Evolutionary conservation across 495 filamentous ascomycete species (phyloP).

Genomic region (Penicillium tannophilum): DNA sequence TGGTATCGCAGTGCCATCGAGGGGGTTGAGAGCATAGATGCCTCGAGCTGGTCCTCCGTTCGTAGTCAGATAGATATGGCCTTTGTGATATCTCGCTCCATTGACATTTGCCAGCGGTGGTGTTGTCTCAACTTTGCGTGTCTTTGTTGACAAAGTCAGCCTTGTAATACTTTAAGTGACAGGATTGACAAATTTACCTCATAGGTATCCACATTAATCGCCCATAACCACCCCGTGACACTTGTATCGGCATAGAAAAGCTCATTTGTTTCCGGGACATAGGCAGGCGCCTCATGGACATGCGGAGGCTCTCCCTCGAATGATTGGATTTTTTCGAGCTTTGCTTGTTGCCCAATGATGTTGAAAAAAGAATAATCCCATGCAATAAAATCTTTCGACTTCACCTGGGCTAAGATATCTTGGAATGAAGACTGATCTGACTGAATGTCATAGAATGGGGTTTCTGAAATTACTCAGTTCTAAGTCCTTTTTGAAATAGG

Average conservation of each 20-base stretch:
- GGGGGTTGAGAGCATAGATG: conserved; percentile 12
- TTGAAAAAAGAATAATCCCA: conserved; percentile 17
- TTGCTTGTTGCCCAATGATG: conserved; percentile 13
- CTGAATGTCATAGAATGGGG: conserved; percentile 17
- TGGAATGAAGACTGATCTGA: conserved; percentile 8
- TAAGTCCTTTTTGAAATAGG: not conserved
- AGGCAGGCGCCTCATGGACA: conserved; percentile 20
- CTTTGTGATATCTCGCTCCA: conserved; percentile 17
- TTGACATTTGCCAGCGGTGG: conserved; percentile 17
- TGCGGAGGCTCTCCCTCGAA: conserved; percentile 13
- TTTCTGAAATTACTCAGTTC: conserved; percentile 7
- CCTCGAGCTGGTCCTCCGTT: conserved; percentile 17
- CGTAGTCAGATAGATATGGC: conserved; percentile 10
- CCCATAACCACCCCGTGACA: conserved; percentile 17
- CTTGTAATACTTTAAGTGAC: not conserved
- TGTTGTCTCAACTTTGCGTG: conserved; percentile 11
- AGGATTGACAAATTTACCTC: not conserved
- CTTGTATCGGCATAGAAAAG: conserved; percentile 15
- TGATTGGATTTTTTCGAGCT: conserved; percentile 17
- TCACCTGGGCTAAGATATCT: conserved; percentile 1
- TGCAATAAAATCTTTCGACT: conserved; percentile 14
- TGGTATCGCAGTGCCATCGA: conserved; percentile 7
- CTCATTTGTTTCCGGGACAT: conserved; percentile 16
- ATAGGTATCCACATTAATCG: conserved; percentile 15
- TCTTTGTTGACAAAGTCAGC: not conserved